Base-by-base conservation (phyloP, 1,284 basidiomycete species). In the Marasmius fiardii region DNA sequence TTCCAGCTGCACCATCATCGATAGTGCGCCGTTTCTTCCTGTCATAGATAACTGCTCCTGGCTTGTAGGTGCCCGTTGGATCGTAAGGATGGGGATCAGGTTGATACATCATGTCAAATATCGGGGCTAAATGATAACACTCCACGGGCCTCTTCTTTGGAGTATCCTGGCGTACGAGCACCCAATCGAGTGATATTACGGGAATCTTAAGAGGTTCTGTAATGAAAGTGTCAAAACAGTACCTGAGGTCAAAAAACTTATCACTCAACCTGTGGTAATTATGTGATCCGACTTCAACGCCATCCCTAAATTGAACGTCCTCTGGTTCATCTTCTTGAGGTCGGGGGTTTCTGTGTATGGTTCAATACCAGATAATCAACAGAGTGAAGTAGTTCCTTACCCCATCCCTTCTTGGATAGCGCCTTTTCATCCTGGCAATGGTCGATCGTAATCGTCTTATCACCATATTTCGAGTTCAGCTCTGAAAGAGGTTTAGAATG, bases 91-190 rank as follows among this genome's bases (percentile, higher is more conserved):
- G 47, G 8, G 47, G 47, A 31, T 49, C 47, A 14, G 47, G 47
- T 26, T 49, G 47, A 26, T 11, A 49, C 28, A 26, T 26, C 47
- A 49, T 49, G 31, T 49, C 47, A 20, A 49, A 49, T 8, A 49
- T 16, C 2, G 10, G 24, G 12, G n/a, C 24, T 11, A 49, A 31
- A 31, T 33, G 23, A 31, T n/a, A n/a, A 26, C 31, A 18, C n/a
- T 49, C 47, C 28, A 23, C 24, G 8, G 23, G 24, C 47, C 28
- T 11, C 31, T 49, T 49, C 10, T 31, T 26, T 28, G 26, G 26
- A 12, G 4, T 18, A 31, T 49, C 47, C 18, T 49, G 47, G 33
- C 47, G 18, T 20, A 26, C 28, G 24, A 49, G 47, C 3, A 49
- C 26, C 47, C 47, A 49, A n/a, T 49, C 8, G 14, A 49, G 28